Evolutionary conservation across 2,329 filamentous ascomycete genomes (phyloP).

Genomic region (Magnaporthiopsis poae): DNA sequence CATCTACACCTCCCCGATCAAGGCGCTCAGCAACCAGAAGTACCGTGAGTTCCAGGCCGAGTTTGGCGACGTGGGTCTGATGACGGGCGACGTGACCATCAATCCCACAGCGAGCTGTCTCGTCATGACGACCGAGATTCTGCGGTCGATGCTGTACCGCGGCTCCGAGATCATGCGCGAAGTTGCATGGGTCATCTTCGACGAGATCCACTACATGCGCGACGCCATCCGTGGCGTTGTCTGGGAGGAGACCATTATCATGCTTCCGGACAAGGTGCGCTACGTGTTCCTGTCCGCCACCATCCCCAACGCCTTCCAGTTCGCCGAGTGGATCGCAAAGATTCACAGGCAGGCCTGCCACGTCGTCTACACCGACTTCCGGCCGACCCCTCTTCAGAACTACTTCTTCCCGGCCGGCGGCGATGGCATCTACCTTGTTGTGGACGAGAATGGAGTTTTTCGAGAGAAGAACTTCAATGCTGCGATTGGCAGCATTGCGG

Average conservation of each 20-base stretch:
- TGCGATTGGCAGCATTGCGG: slow-evolving; percentile 82
- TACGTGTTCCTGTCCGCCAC: slow-evolving; percentile 98
- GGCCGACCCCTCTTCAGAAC: slow-evolving; percentile 89
- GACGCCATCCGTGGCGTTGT: slow-evolving; percentile 92
- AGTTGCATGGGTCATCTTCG: slow-evolving; percentile 95
- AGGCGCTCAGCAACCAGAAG: slow-evolving; percentile 96
- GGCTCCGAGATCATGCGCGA: slow-evolving; percentile 99
- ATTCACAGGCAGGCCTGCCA: slow-evolving; percentile 96
- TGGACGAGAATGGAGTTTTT: slow-evolving; percentile 94
- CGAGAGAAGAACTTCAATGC: slow-evolving; percentile 95
- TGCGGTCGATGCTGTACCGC: slow-evolving; percentile 94
- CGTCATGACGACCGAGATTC: slow-evolving; percentile 99
- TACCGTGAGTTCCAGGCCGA: slow-evolving; percentile 92
- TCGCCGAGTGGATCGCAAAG: slow-evolving; percentile 97
- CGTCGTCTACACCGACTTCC: slow-evolving; percentile 97
- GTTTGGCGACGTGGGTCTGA: slow-evolving; percentile 92
- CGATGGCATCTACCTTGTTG: slow-evolving; percentile 84
- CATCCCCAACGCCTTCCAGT: slow-evolving; percentile 97
- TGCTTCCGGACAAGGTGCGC: slow-evolving; percentile 94
- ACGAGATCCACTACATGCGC: slow-evolving; percentile 97
- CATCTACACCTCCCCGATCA: slow-evolving; percentile 98
- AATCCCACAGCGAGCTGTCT: slow-evolving; percentile 96
- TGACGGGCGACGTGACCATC: slow-evolving; percentile 98
- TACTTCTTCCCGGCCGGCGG: slow-evolving; percentile 94
- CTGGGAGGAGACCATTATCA: slow-evolving; percentile 98